phyloP scores from a whole-genome alignment of 2,329 filamentous ascomycete genomes.

The Penicillium decumbens region DNA sequence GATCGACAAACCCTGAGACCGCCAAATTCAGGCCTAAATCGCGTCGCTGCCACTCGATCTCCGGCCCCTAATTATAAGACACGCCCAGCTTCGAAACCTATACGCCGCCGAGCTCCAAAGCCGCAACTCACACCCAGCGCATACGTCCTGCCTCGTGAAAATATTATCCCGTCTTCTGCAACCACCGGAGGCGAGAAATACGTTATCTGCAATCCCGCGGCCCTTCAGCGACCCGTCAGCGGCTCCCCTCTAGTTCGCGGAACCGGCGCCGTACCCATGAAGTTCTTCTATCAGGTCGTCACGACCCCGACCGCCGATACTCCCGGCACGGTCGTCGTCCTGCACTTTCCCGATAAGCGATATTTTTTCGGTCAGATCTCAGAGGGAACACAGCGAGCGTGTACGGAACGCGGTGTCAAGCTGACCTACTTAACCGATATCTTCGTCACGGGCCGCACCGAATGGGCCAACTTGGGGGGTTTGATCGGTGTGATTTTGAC shows the following conservation, averaged over 20 bases:
- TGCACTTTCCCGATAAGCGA: constrained; percentile 75
- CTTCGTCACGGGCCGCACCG: constrained; percentile 73
- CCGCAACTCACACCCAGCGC: constrained; percentile 1
- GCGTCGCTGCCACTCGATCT: neutral
- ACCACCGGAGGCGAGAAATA: constrained; percentile 10
- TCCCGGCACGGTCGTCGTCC: constrained; percentile 67
- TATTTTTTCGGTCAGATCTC: constrained; percentile 80
- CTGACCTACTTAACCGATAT: constrained; percentile 67
- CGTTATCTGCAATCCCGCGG: constrained; percentile 22
- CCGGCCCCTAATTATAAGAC: neutral
- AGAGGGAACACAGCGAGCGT: constrained; percentile 79
- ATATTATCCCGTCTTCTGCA: neutral
- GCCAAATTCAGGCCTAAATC: neutral
- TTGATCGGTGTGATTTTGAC: constrained; percentile 81
- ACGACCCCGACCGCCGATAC: constrained; percentile 85
- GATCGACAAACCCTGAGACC: neutral
- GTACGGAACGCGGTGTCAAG: constrained; percentile 62
- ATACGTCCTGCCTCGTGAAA: constrained; percentile 9
- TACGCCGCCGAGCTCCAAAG: neutral
- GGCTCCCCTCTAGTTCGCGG: constrained; percentile 3
- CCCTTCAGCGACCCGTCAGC: constrained; percentile 13
- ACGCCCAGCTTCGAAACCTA: neutral
- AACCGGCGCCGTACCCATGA: constrained; percentile 52
- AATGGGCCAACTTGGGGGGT: constrained; percentile 75
- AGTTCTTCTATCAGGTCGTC: constrained; percentile 67